Evolutionary conservation across 768 basidiomycete genomes (phyloP).

Genomic region (Suillus discolor): DNA sequence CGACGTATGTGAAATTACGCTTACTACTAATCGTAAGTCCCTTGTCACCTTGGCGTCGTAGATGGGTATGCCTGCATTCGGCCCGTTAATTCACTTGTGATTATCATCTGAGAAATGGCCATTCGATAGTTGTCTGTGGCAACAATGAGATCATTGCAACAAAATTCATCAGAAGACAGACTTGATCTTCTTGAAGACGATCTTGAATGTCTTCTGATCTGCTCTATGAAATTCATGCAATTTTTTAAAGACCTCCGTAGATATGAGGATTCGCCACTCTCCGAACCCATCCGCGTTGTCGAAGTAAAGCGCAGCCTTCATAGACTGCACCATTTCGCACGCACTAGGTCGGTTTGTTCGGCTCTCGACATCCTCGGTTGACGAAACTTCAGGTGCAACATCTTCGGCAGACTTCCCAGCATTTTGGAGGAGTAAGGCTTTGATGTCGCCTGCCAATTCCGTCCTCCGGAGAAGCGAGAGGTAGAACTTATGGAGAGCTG

Average conservation of each 20-base stretch:
- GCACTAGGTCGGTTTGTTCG: constrained; percentile 22
- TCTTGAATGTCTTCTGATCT: constrained; percentile 48
- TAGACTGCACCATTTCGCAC: constrained; percentile 52
- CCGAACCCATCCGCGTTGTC: constrained; percentile 63
- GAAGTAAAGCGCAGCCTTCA: constrained; percentile 64
- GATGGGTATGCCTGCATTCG: constrained; percentile 51
- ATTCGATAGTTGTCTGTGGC: constrained; percentile 61
- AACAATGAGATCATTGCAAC: not conserved
- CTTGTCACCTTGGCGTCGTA: constrained; percentile 70
- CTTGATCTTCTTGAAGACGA: constrained; percentile 72
- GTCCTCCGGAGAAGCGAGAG: constrained; percentile 24
- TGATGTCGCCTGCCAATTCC: constrained; percentile 11
- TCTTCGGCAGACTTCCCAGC: not conserved
- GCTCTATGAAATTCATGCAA: constrained; percentile 49
- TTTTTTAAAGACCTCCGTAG: constrained; percentile 49
- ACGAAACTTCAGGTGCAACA: not conserved
- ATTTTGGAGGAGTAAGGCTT: constrained; percentile 7
- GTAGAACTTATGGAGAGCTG: constrained; percentile 21
- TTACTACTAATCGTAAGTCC: constrained; percentile 52
- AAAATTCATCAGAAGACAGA: constrained; percentile 26
- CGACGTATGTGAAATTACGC: constrained; percentile 16
- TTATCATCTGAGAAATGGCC: constrained; percentile 72
- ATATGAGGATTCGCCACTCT: constrained; percentile 62
- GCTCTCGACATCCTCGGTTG: constrained; percentile 1
- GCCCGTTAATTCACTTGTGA: constrained; percentile 56